These are phyloP conservation scores for Areca catechu DNA, from an alignment of 176 grass and related monocot species.

Conservation along the genomic window DNA sequence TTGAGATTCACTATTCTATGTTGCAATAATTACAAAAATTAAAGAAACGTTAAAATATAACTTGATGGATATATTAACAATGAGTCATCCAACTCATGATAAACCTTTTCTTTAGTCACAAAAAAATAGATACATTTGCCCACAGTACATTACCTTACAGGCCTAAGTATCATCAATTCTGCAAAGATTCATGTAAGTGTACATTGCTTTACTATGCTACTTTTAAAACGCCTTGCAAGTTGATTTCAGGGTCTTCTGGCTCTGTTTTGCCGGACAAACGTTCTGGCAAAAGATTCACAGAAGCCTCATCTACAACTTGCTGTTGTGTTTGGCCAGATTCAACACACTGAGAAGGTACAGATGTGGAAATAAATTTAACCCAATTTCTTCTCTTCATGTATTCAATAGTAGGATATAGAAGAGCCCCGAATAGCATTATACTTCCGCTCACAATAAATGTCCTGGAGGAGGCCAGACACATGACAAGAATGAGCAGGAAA, in stretches of 20 bases:
- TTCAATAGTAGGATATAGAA: conserved; percentile 47
- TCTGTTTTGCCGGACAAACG: conserved; percentile 2
- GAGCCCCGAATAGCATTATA: conserved; percentile 36
- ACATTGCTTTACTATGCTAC: too few relatives aligned
- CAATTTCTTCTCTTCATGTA: conserved; percentile 38
- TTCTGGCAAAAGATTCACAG: conserved; percentile 28
- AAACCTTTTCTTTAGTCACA: too few relatives aligned
- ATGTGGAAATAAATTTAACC: conserved; percentile 40
- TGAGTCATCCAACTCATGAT: too few relatives aligned
- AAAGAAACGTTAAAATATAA: too few relatives aligned
- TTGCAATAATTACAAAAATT: too few relatives aligned
- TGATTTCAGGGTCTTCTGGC: conserved; percentile 7
- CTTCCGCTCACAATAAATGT: conserved; percentile 45
- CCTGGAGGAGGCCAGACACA: conserved; percentile 62
- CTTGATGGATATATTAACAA: too few relatives aligned
- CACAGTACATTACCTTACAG: too few relatives aligned
- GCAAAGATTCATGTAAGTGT: too few relatives aligned
- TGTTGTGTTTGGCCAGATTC: not conserved
- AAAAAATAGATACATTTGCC: too few relatives aligned
- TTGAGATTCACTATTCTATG: too few relatives aligned
- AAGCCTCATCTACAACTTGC: conserved; percentile 28
- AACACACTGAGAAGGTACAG: conserved; percentile 18
- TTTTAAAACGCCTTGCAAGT: conserved; percentile 2
- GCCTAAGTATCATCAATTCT: too few relatives aligned
- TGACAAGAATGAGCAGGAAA: conserved; percentile 51